Evolutionary conservation across 495 filamentous ascomycete genomes (phyloP), one percentile per base, ranked within the genome.

Genomic region (Mytilinidion resinicola): DNA sequence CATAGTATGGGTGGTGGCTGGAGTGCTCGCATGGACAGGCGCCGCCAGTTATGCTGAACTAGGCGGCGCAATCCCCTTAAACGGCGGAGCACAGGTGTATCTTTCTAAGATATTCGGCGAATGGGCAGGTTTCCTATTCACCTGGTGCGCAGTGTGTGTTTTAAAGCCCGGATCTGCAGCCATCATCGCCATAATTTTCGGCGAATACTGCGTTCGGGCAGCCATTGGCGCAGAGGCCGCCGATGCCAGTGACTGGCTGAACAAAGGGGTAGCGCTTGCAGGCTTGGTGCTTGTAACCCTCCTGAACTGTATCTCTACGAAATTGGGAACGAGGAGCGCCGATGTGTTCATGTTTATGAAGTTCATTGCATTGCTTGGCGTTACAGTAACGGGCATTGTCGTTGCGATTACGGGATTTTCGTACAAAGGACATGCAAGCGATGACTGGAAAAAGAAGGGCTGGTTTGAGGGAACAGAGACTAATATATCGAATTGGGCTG

Each of bases 341-440:
- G 91, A 98, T 68, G 71, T 89, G 51, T 87, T 97, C 73, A 92
- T 97, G 89, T 90, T 97, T 72, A 79, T 97, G 70, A 98, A 98
- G 70, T 96, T 98, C 66, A 74, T 95, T 44, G 91, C 90, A 33
- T 73, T 98, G 61, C 69, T 96, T 41, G 91, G 84, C 9, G 88
- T 98, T 52, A 91, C 95, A 0, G 75, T 96, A 36, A 88, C 84
- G 14, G 93, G 93, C 38, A 84, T 97, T 60, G 85, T 96, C 15
- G 95, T 97, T 4, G 93, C 93, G 0, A 74, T 81, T 9, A 97
- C 93, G 5, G 92, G 91, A 6, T 81, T 85, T 56, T 88, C 91
- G 1, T 84, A 78, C 53, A 83, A 84, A 38, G 89, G 89, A 12
- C 76, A 78, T 52, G 84, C 91, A 30, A 95, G 82, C 67, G 76